Evolutionary conservation across 2,329 filamentous ascomycete species (phyloP).

Genomic region (Hirsutella minnesotensis): DNA sequence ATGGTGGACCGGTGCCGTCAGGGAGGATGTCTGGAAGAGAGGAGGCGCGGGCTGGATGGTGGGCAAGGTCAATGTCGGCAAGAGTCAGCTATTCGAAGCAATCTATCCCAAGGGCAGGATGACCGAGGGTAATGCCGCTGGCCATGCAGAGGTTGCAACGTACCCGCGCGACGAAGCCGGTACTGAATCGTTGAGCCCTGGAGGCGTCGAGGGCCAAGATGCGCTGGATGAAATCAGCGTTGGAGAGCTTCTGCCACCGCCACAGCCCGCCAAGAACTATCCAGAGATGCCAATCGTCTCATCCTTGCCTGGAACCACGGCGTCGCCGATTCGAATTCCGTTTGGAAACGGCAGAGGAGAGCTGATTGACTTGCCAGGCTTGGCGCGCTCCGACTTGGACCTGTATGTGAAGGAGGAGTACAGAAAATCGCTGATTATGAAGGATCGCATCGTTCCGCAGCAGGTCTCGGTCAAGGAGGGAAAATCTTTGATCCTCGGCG

Average conservation of each 20-base stretch:
- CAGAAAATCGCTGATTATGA: constrained; percentile 65
- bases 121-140: constrained; percentile 16
- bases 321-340: constrained; percentile 84
- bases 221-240: constrained; percentile 21
- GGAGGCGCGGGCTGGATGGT: constrained; percentile 91
- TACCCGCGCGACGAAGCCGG: constrained; percentile 8
- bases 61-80: constrained; percentile 96
- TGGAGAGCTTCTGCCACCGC: constrained; percentile 59
- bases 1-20: constrained; percentile 87
- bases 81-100: constrained; percentile 79
- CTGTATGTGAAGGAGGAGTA: constrained; percentile 56
- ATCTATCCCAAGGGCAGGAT: constrained; percentile 70
- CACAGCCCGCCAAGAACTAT: constrained; percentile 59
- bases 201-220: neutral
- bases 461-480: constrained; percentile 62
- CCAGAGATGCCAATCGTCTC: constrained; percentile 82
- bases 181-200: constrained; percentile 13
- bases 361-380: constrained; percentile 81
- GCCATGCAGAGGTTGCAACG: constrained; percentile 6
- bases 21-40: constrained; percentile 71
- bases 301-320: constrained; percentile 81
- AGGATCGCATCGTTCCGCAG: constrained; percentile 57
- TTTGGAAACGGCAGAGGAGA: constrained; percentile 82
- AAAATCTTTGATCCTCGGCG: constrained; percentile 69
- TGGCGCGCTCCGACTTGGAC: constrained; percentile 64